Conservation (phyloP, 352 stramenopile species). For the Phytopythium mirpurense region DNA sequence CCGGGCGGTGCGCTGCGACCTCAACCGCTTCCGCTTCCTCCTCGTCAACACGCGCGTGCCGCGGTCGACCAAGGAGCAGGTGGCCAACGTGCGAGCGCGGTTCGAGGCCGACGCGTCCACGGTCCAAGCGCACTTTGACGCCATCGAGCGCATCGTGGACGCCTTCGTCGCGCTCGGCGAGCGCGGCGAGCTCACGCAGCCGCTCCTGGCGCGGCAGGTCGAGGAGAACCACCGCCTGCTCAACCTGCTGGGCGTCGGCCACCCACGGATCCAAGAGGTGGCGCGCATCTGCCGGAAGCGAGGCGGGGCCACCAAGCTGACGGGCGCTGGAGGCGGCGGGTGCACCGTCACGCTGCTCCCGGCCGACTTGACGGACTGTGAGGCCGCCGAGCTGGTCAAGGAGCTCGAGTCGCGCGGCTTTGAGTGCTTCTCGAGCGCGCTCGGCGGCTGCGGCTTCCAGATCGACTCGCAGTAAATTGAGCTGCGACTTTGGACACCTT, state of each 20-base stretch:
- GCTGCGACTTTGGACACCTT: no score
- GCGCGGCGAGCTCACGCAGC: conserved; percentile 31
- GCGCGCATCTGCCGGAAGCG: conserved; percentile 41
- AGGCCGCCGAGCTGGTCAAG: conserved; percentile 36
- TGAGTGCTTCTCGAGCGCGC: conserved; percentile 49
- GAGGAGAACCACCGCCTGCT: conserved; percentile 75
- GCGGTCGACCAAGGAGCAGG: conserved; percentile 82
- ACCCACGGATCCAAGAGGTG: conserved; percentile 80
- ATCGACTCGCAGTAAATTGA: conserved; percentile 2
- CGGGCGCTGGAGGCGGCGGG: conserved; percentile 82
- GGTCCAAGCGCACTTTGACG: conserved; percentile 60
- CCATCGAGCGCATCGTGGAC: conserved; percentile 71
- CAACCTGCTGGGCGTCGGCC: conserved; percentile 75
- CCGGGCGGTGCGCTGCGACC: conserved; percentile 33
- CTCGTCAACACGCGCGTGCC: conserved; percentile 90
- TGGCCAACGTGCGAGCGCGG: conserved; percentile 62
- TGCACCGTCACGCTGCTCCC: conserved; percentile 86
- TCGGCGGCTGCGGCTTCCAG: conserved; percentile 47
- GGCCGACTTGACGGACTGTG: conserved; percentile 24
- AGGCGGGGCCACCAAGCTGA: conserved; percentile 85
- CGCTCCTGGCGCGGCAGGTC: conserved; percentile 42
- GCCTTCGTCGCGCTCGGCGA: conserved; percentile 49
- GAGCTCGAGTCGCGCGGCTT: conserved; percentile 46
- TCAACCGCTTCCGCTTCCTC: conserved; percentile 79
- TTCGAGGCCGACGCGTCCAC: conserved; percentile 43